Conservation (phyloP, 371 early-diverging fungal species). For the Syncephalis plumigaleata region DNA sequence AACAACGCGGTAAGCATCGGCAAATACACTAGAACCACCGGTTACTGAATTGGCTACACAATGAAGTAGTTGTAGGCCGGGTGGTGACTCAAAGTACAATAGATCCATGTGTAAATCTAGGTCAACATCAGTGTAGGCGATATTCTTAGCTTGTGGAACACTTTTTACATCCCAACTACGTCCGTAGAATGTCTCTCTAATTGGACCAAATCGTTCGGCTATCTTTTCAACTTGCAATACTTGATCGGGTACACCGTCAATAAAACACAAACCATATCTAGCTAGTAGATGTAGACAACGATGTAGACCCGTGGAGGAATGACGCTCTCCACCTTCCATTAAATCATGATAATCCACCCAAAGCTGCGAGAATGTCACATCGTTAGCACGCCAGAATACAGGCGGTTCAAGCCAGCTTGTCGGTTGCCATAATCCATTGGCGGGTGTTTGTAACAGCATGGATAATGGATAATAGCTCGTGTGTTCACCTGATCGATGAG, state of each 20-base stretch:
- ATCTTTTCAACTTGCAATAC: conserved; percentile 31
- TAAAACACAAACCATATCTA: conserved; percentile 52
- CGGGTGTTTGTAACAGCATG: conserved; percentile 26
- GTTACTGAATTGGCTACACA: conserved; percentile 56
- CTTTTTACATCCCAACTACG: conserved; percentile 67
- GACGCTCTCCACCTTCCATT: too few relatives aligned
- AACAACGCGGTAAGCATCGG: conserved; percentile 59
- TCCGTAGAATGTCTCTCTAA: conserved; percentile 77
- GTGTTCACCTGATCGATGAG: conserved; percentile 4
- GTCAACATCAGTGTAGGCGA: conserved; percentile 71
- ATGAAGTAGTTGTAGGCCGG: conserved; percentile 72
- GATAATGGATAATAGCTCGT: conserved; percentile 4
- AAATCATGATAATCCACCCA: conserved; percentile 21
- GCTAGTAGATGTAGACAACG: conserved; percentile 34
- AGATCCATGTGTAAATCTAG: conserved; percentile 87
- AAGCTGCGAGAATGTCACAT: too few relatives aligned
- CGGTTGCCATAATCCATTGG: conserved; percentile 8
- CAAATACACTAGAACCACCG: conserved; percentile 65
- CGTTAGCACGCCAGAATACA: not conserved
- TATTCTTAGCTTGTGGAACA: conserved; percentile 59
- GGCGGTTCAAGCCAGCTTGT: conserved; percentile 7
- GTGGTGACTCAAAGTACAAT: conserved; percentile 75
- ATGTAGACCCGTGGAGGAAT: conserved; percentile 28
- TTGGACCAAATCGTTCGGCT: conserved; percentile 52
- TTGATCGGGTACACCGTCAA: conserved; percentile 43